Evolutionary conservation across 148 eudicot genomes (phyloP), one percentile per base, ranked within the genome.

Genomic region (Hydrangea macrophylla): DNA sequence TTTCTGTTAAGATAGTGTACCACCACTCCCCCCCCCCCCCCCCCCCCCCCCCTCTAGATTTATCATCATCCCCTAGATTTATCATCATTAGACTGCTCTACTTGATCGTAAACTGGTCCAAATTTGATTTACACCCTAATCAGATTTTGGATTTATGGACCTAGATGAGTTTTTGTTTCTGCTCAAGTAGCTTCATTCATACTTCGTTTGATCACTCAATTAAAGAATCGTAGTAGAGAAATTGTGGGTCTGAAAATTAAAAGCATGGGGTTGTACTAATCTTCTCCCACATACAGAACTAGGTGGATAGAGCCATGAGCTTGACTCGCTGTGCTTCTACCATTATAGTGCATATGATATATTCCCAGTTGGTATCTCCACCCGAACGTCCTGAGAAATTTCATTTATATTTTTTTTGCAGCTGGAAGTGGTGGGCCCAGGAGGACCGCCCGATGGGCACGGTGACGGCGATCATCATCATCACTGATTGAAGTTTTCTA

Each of bases 351-450:
- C 15, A 42, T 25, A 32, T 64, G 55, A 28, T n/a, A 44, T 7
- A 15, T 11, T 10, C 10, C 11, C 2, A 10, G 25, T 57, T 57
- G 15, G 20, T 0, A 22, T 28, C n/a, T 28, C 30, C 20, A 20
- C 20, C 60, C 12, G 60, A 57, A 28, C 18, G 11, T 57, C 2
- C 36, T 6, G 25, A 24, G 44, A 22, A 1, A 18, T 1, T 33
- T 67, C 9, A 5, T 62, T 53, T 3, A 17, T 35, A 18, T 32
- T 72, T 69, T 60, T 32, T 72, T 69, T 60, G 70, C 88, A 88
- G 97, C 73, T 90, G 83, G 88, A 90, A 79, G 91, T 90, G 67
- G 97, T 88, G 53, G 97, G 97, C 73, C 85, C 89, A 20, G 93
- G 97, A 58, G 94, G 93, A 77, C 84, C 85, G 67, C 91, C 93